Conservation (phyloP, 257 asterid genomes). For the Forsythia viridissima region DNA sequence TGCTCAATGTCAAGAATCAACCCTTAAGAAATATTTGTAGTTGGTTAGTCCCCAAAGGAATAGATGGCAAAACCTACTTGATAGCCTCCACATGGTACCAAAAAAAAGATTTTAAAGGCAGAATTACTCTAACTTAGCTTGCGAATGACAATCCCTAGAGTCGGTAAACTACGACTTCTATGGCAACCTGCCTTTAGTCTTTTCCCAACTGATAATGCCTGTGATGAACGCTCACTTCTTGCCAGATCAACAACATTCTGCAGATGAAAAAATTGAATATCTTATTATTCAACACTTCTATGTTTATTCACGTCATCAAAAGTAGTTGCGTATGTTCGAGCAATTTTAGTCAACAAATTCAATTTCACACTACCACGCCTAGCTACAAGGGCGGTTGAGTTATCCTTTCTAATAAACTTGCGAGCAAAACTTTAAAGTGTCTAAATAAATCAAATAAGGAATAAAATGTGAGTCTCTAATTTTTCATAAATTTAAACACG, state of each 20-base stretch:
- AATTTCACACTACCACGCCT: background rate
- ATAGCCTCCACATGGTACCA: too few species aligned
- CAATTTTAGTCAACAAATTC: slow-evolving; percentile 11
- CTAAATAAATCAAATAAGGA: too few species aligned
- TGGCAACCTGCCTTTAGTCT: slow-evolving; percentile 58
- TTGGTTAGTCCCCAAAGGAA: too few species aligned
- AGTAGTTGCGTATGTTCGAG: background rate
- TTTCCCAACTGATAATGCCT: slow-evolving; percentile 38
- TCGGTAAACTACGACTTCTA: slow-evolving; percentile 48
- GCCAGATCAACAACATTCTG: slow-evolving; percentile 58
- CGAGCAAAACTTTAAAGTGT: too few species aligned
- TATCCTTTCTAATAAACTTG: background rate
- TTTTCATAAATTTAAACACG: too few species aligned
- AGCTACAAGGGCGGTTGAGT: slow-evolving; percentile 21
- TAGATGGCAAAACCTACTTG: too few species aligned
- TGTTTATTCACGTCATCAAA: background rate
- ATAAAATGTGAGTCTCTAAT: too few species aligned
- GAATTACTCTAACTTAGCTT: slow-evolving; percentile 34
- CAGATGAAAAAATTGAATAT: background rate
- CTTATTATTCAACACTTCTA: too few species aligned
- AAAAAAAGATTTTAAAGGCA: too few species aligned
- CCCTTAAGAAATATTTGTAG: too few species aligned
- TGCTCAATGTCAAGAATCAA: too few species aligned
- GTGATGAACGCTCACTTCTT: slow-evolving; percentile 56
- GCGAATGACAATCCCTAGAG: slow-evolving; percentile 36